Conservation (phyloP, 1,139 yeast species). For the Taiozyma sp. region DNA sequence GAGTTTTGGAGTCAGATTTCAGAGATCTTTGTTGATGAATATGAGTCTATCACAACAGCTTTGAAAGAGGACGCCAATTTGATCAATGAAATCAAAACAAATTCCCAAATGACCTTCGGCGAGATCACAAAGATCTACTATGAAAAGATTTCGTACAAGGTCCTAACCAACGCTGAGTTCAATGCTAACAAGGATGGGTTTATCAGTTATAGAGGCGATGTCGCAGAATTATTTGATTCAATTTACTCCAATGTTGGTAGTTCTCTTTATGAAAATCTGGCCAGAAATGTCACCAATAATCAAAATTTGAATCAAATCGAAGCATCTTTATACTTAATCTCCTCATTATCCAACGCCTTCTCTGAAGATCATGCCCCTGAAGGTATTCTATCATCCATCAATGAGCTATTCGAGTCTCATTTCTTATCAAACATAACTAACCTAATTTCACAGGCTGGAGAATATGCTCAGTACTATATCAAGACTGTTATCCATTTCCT, state of each 20-base stretch:
- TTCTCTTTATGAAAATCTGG: constrained; percentile 48
- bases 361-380: constrained; percentile 26
- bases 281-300: constrained; percentile 35
- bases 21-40: constrained; percentile 56
- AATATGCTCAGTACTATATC: constrained; percentile 23
- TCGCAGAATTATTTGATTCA: constrained; percentile 70
- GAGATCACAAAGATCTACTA: constrained; percentile 55
- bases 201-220: constrained; percentile 61
- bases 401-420: constrained; percentile 26
- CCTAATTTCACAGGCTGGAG: not conserved
- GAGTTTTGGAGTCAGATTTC: constrained; percentile 80
- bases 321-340: constrained; percentile 59
- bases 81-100: constrained; percentile 25
- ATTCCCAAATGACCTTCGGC: constrained; percentile 36
- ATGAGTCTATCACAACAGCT: constrained; percentile 35
- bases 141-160: constrained; percentile 48
- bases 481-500: constrained; percentile 49
- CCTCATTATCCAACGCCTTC: constrained; percentile 39
- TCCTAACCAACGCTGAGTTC: constrained; percentile 16
- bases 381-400: constrained; percentile 21
- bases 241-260: constrained; percentile 61
- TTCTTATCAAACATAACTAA: constrained; percentile 16
- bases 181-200: constrained; percentile 46
- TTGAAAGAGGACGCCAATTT: constrained; percentile 27
- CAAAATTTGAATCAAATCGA: constrained; percentile 52